Conservation (phyloP, 768 basidiomycete genomes). For the Lactifluus piperatus region DNA sequence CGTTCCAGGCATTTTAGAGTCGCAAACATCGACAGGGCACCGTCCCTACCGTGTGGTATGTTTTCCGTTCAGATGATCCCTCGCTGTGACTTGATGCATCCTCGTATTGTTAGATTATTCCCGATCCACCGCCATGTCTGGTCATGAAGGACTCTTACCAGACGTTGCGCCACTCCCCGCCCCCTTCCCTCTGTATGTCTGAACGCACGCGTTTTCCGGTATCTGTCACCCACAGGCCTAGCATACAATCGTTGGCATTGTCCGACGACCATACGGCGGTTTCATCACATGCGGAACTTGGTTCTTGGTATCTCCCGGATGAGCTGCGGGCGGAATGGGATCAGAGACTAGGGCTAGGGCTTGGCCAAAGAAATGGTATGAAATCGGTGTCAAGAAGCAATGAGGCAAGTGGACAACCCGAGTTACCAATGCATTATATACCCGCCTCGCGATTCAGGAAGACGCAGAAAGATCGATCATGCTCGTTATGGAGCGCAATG, state of each 20-base stretch:
- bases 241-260: conserved; percentile 11
- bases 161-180: not conserved
- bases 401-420: not conserved
- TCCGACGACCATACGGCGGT: conserved; percentile 4
- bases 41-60: conserved; percentile 17
- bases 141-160: conserved; percentile 13
- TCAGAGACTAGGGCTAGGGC: not conserved
- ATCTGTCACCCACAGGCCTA: conserved; percentile 9
- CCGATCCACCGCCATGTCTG: conserved; percentile 18
- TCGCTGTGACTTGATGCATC: not conserved
- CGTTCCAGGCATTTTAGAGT: not conserved
- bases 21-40: not conserved
- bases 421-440: conserved; percentile 15
- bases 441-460: conserved; percentile 12
- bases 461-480: conserved; percentile 12
- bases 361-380: not conserved
- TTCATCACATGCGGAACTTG: conserved; percentile 5
- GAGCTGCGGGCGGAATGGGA: conserved; percentile 10
- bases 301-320: conserved; percentile 14
- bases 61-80: not conserved
- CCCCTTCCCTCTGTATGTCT: conserved; percentile 8
- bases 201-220: conserved; percentile 10
- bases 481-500: conserved; percentile 13
- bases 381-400: not conserved
- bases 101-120: conserved; percentile 8